Conservation (phyloP, 2,329 filamentous ascomycete species). For the Colletotrichum echinochloae region DNA sequence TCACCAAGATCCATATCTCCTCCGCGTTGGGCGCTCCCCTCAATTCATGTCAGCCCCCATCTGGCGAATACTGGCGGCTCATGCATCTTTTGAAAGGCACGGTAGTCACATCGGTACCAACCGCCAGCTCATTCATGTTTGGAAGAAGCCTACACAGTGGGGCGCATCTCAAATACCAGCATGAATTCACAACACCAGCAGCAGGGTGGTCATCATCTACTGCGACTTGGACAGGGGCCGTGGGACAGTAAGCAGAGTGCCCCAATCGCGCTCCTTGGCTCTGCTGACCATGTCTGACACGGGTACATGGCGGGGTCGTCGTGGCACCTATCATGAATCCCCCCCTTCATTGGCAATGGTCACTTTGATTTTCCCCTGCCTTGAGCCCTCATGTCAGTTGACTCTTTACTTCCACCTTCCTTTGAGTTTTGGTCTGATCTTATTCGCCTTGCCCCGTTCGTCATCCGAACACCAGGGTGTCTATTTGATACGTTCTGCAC, state of each 20-base stretch:
- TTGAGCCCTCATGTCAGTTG: neutral
- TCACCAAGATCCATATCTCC: neutral
- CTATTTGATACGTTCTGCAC: neutral
- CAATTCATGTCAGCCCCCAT: neutral
- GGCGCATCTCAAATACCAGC: conserved; percentile 14
- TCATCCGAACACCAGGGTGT: neutral
- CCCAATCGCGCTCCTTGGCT: conserved; percentile 15
- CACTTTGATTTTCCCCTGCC: neutral
- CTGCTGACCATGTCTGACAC: conserved; percentile 34
- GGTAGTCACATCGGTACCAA: conserved; percentile 1
- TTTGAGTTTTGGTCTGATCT: neutral
- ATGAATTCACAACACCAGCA: neutral
- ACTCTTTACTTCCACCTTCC: neutral
- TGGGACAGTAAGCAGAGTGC: conserved; percentile 24
- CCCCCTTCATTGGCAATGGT: conserved; percentile 8
- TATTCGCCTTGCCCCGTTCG: no score
- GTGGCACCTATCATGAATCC: conserved; percentile 32
- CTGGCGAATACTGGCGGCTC: conserved; percentile 1
- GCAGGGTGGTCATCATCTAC: neutral
- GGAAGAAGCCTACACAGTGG: conserved; percentile 3
- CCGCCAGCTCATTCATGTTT: neutral
- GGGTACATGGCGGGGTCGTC: conserved; percentile 20
- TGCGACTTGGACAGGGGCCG: conserved; percentile 24
- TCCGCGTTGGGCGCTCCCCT: neutral
- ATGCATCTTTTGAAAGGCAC: neutral